These are phyloP conservation scores for Centrapalus pauciflorus DNA, from an alignment of 129 eudicot species.

Conservation along the genomic window DNA sequence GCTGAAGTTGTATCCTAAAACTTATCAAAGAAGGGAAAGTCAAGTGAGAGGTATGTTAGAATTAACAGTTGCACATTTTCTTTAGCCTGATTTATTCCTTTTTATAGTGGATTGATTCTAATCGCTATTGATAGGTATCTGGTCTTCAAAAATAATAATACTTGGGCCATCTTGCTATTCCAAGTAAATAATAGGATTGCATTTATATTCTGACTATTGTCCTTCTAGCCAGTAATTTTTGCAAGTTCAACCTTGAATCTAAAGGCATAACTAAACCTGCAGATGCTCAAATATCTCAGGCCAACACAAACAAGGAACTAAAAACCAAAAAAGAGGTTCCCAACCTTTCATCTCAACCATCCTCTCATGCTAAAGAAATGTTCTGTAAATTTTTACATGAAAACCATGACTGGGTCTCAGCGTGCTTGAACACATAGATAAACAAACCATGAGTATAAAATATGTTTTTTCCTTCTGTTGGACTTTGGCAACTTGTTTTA, in stretches of 20 bases:
- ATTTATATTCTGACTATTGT: not conserved
- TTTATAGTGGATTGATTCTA: not conserved
- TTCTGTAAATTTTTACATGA: not conserved
- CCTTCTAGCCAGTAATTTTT: not conserved
- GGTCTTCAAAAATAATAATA: not conserved
- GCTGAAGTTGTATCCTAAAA: conserved; percentile 42
- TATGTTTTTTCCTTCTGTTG: not conserved
- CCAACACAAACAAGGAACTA: not conserved
- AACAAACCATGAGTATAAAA: not conserved
- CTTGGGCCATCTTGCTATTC: not conserved
- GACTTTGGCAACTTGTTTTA: not conserved
- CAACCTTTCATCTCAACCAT: conserved; percentile 4
- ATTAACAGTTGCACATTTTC: not conserved
- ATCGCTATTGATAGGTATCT: not conserved
- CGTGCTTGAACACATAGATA: not conserved
- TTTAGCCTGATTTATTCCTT: not conserved
- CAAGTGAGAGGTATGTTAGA: conserved; percentile 41
- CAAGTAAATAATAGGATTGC: not conserved
- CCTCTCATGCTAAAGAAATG: not conserved
- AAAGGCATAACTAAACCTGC: not conserved
- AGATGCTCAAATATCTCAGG: not conserved
- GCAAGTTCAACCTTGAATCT: not conserved
- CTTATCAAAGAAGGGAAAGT: conserved; percentile 40
- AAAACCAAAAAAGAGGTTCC: not conserved
- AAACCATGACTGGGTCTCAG: not conserved